phyloP scores from a whole-genome alignment of 2,329 filamentous ascomycete species.

The Xylariaceae sp. region DNA sequence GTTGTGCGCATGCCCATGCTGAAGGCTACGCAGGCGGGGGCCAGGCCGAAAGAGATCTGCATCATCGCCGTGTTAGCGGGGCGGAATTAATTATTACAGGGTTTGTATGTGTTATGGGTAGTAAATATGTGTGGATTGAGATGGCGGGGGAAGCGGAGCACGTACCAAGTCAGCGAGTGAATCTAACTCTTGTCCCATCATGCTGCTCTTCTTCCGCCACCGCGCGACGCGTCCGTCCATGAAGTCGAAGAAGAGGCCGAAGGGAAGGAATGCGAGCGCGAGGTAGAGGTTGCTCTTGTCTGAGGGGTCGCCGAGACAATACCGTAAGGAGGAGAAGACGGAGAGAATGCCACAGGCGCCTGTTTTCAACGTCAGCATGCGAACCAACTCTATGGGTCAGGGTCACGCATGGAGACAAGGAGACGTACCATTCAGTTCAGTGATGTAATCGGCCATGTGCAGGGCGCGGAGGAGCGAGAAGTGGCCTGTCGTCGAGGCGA shows the following conservation, averaged over 20 bases:
- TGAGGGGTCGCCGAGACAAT: constrained; percentile 69
- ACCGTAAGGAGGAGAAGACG: constrained; percentile 89
- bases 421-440: constrained; percentile 65
- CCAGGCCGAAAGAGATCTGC: constrained; percentile 91
- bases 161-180: constrained; percentile 89
- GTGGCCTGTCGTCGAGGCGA: constrained; percentile 65
- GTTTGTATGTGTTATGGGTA: not conserved
- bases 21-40: constrained; percentile 82
- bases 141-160: not conserved
- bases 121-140: not conserved
- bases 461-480: constrained; percentile 65
- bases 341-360: constrained; percentile 91
- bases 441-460: constrained; percentile 79
- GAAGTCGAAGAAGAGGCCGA: constrained; percentile 95
- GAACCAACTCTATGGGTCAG: not conserved
- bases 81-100: not conserved
- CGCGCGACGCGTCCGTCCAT: constrained; percentile 95
- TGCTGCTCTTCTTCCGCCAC: constrained; percentile 92
- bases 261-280: constrained; percentile 81
- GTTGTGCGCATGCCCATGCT: constrained; percentile 80
- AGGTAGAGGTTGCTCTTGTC: constrained; percentile 68
- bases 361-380: constrained; percentile 25
- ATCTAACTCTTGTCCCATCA: constrained; percentile 98
- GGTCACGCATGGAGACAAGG: not conserved
- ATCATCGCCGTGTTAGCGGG: constrained; percentile 1